These are phyloP conservation scores for Pseudocohnilembus persalinus DNA, from an alignment of 169 alveolate species.

Conservation along the genomic window DNA sequence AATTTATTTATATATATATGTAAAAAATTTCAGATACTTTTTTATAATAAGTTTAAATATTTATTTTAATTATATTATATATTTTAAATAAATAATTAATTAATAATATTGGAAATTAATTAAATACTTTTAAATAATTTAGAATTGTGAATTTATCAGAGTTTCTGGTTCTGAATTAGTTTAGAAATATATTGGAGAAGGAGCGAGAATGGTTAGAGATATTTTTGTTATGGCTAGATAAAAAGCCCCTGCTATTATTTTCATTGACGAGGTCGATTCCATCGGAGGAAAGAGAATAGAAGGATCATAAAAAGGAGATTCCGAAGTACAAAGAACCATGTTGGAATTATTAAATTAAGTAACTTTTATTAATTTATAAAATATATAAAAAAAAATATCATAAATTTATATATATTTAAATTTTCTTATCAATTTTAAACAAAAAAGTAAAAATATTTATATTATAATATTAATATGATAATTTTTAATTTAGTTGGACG, in stretches of 20 bases:
- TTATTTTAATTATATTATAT: too few species aligned
- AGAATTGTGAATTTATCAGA: conserved; percentile 97
- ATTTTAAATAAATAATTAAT: too few species aligned
- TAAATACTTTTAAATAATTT: background rate
- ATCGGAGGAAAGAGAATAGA: conserved; percentile 95
- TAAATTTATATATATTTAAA: conserved; percentile 46
- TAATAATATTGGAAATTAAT: too few species aligned
- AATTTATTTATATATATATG: too few species aligned
- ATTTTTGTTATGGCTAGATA: conserved; percentile 97
- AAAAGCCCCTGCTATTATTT: conserved; percentile 97
- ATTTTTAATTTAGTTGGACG: conserved; percentile 87
- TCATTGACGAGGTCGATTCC: conserved; percentile 98
- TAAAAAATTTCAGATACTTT: too few species aligned
- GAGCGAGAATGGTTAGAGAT: conserved; percentile 99
- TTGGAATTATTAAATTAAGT: conserved; percentile 62
- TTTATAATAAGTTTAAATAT: too few species aligned
- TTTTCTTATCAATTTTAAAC: too few species aligned
- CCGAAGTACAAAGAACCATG: conserved; percentile 93
- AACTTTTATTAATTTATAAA: background rate
- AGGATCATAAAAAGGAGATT: conserved; percentile 93
- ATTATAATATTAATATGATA: too few species aligned
- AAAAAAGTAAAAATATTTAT: too few species aligned
- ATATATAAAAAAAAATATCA: background rate
- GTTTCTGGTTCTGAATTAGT: conserved; percentile 99
- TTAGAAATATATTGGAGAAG: conserved; percentile 99